Conservation (phyloP, 495 filamentous ascomycete genomes). For the Penicillium coffeae region DNA sequence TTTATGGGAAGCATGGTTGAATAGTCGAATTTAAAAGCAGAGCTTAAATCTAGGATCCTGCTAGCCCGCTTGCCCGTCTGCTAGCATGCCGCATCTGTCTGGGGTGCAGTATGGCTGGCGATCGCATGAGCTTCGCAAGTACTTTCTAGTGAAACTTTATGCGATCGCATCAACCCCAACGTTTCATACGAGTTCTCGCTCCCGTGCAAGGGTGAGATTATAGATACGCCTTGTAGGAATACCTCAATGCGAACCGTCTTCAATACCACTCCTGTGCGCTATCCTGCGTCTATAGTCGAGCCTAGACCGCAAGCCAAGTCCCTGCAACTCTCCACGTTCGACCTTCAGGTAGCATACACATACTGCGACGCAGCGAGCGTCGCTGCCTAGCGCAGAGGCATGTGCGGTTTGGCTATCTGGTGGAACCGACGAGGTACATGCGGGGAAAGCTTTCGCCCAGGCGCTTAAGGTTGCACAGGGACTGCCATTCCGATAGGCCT, state of each 20-base stretch:
- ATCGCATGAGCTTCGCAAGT: constrained; percentile 5
- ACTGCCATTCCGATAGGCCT: constrained; percentile 1
- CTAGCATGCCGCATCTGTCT: neutral
- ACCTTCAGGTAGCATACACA: neutral
- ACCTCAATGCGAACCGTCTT: too few relatives aligned
- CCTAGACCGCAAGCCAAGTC: neutral
- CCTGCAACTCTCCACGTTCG: neutral
- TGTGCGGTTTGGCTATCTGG: neutral
- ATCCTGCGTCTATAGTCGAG: too few relatives aligned
- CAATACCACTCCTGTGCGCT: too few relatives aligned
- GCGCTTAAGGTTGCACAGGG: neutral
- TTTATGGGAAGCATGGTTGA: neutral
- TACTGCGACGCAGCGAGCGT: too few relatives aligned
- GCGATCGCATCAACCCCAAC: too few relatives aligned
- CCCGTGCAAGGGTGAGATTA: too few relatives aligned
- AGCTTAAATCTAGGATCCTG: neutral
- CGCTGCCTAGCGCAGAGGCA: neutral
- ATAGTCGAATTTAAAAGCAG: neutral
- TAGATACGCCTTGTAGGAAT: too few relatives aligned
- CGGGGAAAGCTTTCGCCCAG: neutral
- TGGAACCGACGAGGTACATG: too few relatives aligned
- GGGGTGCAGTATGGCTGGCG: constrained; percentile 6
- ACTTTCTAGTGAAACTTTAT: neutral
- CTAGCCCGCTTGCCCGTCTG: neutral
- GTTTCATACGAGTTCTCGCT: too few relatives aligned